Evolutionary conservation across 345 rosid genomes (phyloP).

Genomic region (Eutrema heterophyllum): DNA sequence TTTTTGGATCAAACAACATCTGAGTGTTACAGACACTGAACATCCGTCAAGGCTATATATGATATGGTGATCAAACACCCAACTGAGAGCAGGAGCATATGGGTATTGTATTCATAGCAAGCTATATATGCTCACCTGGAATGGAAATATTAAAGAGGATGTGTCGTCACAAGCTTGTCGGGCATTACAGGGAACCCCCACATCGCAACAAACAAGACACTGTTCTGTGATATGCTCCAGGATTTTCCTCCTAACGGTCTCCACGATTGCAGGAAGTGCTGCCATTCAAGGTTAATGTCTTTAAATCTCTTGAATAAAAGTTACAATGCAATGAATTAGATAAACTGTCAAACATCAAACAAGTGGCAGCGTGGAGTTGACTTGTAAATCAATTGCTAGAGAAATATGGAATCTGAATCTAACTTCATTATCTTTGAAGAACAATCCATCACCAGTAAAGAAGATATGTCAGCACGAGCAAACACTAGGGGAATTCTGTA

Average conservation of each 20-base stretch:
- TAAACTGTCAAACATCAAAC: background rate
- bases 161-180: constrained; percentile 88
- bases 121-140: constrained; percentile 57
- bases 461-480: background rate
- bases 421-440: constrained; percentile 2
- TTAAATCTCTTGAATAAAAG: constrained; percentile 7
- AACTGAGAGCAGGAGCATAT: background rate
- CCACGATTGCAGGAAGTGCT: constrained; percentile 82
- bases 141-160: constrained; percentile 87
- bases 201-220: constrained; percentile 92
- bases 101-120: background rate
- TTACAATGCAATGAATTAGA: background rate
- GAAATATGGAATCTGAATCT: background rate
- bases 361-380: background rate
- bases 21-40: background rate
- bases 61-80: background rate
- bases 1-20: background rate
- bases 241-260: constrained; percentile 68
- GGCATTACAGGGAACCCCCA: constrained; percentile 81
- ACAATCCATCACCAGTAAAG: background rate
- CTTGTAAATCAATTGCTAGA: constrained; percentile 6
- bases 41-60: too few relatives aligned
- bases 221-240: constrained; percentile 83
- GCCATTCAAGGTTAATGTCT: constrained; percentile 30
- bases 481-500: background rate